Percentiles rank a stretch among this genome's conserved stretches.
These are phyloP conservation scores for Thymus mandschuricus DNA, from an alignment of 257 asterid genomes.

Conservation along the genomic window DNA sequence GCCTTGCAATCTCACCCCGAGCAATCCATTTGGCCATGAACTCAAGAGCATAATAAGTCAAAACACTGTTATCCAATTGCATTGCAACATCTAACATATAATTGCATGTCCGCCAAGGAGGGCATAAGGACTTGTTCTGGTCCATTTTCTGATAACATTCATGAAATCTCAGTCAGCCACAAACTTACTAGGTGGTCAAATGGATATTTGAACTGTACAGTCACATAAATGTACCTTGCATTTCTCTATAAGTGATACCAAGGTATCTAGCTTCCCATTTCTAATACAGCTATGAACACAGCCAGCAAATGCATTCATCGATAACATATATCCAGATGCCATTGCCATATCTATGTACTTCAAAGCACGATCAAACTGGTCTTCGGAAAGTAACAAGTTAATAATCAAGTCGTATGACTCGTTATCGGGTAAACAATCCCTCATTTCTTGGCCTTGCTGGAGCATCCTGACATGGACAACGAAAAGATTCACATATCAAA, in stretches of 20 bases:
- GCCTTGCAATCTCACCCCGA: slow-evolving; percentile 67
- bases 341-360: slow-evolving; percentile 62
- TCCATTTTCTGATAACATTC: slow-evolving; percentile 74
- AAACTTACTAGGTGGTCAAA: slow-evolving; percentile 18
- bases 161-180: slow-evolving; percentile 25
- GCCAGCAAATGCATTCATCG: slow-evolving; percentile 53
- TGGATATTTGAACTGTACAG: slow-evolving; percentile 14
- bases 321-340: slow-evolving; percentile 65
- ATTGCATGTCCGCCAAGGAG: slow-evolving; percentile 76
- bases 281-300: slow-evolving; percentile 55
- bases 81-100: slow-evolving; percentile 68
- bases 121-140: slow-evolving; percentile 71
- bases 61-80: slow-evolving; percentile 64
- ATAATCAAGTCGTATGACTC: slow-evolving; percentile 79
- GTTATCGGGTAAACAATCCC: slow-evolving; percentile 84
- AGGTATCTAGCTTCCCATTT: slow-evolving; percentile 63
- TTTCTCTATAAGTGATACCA: slow-evolving; percentile 75
- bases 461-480: slow-evolving; percentile 75
- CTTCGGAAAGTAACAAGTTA: slow-evolving; percentile 53
- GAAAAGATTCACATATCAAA: slow-evolving; percentile 42
- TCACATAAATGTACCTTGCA: slow-evolving; percentile 70
- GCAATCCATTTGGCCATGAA: slow-evolving; percentile 82
- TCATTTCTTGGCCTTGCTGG: slow-evolving; percentile 58
- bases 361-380: slow-evolving; percentile 66
- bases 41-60: slow-evolving; percentile 65